These are phyloP conservation scores for Emergomyces africanus DNA, from an alignment of 2,329 filamentous ascomycete genomes.

Conservation along the genomic window DNA sequence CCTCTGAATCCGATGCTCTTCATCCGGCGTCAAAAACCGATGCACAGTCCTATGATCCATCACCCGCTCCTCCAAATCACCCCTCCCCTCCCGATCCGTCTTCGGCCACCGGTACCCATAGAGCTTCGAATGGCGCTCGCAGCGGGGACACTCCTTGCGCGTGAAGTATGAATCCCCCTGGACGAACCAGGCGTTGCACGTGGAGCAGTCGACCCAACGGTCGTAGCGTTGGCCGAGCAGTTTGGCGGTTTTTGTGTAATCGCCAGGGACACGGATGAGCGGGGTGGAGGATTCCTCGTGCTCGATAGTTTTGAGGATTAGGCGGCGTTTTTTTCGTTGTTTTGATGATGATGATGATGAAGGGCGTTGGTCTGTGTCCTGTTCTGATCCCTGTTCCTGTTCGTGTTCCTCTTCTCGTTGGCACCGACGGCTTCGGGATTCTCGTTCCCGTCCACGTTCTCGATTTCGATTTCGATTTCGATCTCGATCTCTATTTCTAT, in stretches of 20 bases:
- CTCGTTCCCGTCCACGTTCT: background rate
- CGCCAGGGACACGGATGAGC: conserved; percentile 48
- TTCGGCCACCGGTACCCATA: conserved; percentile 97
- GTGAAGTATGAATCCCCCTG: conserved; percentile 83
- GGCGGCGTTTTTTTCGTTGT: conserved; percentile 13
- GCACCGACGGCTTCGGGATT: background rate
- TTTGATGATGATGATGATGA: too few relatives aligned
- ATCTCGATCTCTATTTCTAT: background rate
- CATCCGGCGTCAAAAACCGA: conserved; percentile 61
- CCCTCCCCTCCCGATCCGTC: conserved; percentile 64
- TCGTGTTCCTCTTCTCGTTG: background rate
- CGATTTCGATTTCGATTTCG: background rate
- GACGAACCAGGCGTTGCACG: conserved; percentile 70
- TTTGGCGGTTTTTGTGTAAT: conserved; percentile 69
- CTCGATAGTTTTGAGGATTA: conserved; percentile 27
- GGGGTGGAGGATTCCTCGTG: conserved; percentile 17
- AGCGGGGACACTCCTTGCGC: conserved; percentile 73
- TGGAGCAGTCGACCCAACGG: conserved; percentile 78
- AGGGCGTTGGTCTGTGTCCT: background rate
- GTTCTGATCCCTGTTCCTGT: background rate
- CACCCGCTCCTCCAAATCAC: conserved; percentile 56
- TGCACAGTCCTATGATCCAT: conserved; percentile 81
- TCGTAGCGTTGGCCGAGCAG: conserved; percentile 66
- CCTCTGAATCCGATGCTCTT: conserved; percentile 42
- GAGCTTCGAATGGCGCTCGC: conserved; percentile 87